phyloP scores from a whole-genome alignment of 495 filamentous ascomycete species.

The Thermothielavioides terrestris region DNA sequence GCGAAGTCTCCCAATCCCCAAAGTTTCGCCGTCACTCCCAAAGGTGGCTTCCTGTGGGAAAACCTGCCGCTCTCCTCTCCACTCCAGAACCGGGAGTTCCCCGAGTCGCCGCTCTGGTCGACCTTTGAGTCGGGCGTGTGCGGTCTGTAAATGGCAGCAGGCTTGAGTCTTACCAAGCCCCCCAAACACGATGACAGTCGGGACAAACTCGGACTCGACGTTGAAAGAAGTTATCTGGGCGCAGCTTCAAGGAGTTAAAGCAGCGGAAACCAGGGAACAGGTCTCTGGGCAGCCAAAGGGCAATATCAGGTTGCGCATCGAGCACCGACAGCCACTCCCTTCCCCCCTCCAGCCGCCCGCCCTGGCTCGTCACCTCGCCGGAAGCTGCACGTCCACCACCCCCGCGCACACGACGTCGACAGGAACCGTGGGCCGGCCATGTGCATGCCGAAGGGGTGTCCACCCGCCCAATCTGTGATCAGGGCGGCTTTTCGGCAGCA shows the following conservation, averaged over 20 bases:
- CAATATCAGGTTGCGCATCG: slow-evolving; percentile 19
- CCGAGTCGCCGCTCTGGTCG: slow-evolving; percentile 12
- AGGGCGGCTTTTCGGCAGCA: slow-evolving; percentile 20
- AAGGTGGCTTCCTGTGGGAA: not conserved
- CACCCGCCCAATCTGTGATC: slow-evolving; percentile 21
- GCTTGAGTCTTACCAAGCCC: not conserved
- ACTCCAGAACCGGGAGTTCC: not conserved
- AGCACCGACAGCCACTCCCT: slow-evolving; percentile 16
- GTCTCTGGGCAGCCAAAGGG: slow-evolving; percentile 16
- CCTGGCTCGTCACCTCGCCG: slow-evolving; percentile 12
- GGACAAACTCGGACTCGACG: not conserved
- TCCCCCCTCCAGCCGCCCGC: slow-evolving; percentile 25
- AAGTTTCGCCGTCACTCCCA: not conserved
- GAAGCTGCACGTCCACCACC: slow-evolving; percentile 13
- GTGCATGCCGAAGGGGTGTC: slow-evolving; percentile 12
- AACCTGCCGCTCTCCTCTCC: not conserved
- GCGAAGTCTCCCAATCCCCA: not conserved
- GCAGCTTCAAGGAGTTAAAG: not conserved
- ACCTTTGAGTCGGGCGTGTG: slow-evolving; percentile 12
- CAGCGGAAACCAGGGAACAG: slow-evolving; percentile 3
- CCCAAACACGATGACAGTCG: not conserved
- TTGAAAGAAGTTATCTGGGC: not conserved
- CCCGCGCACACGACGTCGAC: slow-evolving; percentile 2
- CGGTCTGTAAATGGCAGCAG: slow-evolving; percentile 3
- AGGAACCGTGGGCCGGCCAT: slow-evolving; percentile 2